Percentiles rank a stretch among this genome's conserved stretches.
Evolutionary conservation across 1,139 yeast species (phyloP).

Genomic region (Protomyces inundatus): DNA sequence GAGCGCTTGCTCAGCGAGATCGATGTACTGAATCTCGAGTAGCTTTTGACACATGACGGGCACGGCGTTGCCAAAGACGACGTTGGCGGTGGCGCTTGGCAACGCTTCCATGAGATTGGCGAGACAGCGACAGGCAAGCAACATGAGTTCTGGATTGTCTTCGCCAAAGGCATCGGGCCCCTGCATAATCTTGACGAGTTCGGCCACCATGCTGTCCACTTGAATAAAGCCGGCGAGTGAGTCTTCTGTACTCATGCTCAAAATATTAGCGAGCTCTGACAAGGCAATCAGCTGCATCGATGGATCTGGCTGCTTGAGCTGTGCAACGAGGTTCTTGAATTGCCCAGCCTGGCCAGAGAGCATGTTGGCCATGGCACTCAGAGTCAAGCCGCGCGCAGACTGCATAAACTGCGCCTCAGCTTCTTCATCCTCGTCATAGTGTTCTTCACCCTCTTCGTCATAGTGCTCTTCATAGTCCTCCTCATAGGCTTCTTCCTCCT

Average conservation of each 20-base stretch:
- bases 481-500: conserved; percentile 28
- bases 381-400: conserved; percentile 31
- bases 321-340: conserved; percentile 35
- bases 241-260: conserved; percentile 42
- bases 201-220: conserved; percentile 51
- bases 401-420: conserved; percentile 29
- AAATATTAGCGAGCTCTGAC: conserved; percentile 41
- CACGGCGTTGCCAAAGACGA: conserved; percentile 63
- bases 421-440: conserved; percentile 34
- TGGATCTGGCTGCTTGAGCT: conserved; percentile 43
- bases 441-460: conserved; percentile 32
- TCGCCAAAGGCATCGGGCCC: conserved; percentile 49
- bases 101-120: conserved; percentile 76
- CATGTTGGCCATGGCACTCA: conserved; percentile 35
- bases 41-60: conserved; percentile 63
- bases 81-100: conserved; percentile 58
- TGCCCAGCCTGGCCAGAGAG: conserved; percentile 31
- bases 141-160: conserved; percentile 54
- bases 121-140: conserved; percentile 79
- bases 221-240: conserved; percentile 47
- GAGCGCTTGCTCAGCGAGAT: conserved; percentile 85
- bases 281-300: conserved; percentile 44
- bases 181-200: conserved; percentile 55
- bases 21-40: conserved; percentile 74
- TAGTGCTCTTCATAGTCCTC: conserved; percentile 14